Percentiles rank a stretch among this genome's conserved stretches.
phyloP scores from a whole-genome alignment of 257 asterid species.

The Misopates orontium region DNA sequence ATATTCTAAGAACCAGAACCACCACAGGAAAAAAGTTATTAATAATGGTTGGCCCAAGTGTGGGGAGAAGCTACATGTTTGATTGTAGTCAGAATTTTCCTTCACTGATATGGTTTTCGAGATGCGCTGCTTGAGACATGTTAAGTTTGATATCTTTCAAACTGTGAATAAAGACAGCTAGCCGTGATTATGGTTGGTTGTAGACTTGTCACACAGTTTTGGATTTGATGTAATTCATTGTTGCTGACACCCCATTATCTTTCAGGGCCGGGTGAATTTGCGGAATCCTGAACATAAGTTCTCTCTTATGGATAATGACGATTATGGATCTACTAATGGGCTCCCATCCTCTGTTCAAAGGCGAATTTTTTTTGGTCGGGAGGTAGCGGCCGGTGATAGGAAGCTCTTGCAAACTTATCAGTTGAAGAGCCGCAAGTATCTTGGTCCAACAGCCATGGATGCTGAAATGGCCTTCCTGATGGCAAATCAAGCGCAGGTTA shows the following conservation, averaged over 20 bases:
- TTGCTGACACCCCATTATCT: slow-evolving; percentile 20
- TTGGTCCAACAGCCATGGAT: slow-evolving; percentile 99
- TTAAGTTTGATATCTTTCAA: background rate
- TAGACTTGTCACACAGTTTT: background rate
- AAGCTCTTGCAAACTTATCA: slow-evolving; percentile 88
- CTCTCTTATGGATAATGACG: slow-evolving; percentile 81
- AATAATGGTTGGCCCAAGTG: background rate
- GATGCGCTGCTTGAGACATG: background rate
- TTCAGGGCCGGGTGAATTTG: slow-evolving; percentile 87
- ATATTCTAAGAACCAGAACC: too few relatives aligned
- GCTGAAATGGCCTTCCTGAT: slow-evolving; percentile 99
- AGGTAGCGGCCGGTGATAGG: slow-evolving; percentile 83
- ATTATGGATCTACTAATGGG: slow-evolving; percentile 73
- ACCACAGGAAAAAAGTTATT: too few relatives aligned
- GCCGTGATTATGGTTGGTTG: background rate
- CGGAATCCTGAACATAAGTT: slow-evolving; percentile 73
- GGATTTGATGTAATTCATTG: background rate
- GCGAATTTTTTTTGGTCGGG: slow-evolving; percentile 87
- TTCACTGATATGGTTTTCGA: background rate
- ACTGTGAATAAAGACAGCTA: background rate
- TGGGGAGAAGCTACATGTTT: background rate
- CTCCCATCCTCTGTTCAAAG: slow-evolving; percentile 74
- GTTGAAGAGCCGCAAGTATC: slow-evolving; percentile 92
- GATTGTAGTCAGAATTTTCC: background rate
- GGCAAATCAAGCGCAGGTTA: slow-evolving; percentile 96